Evolutionary conservation across 2,329 filamentous ascomycete species (phyloP).

Genomic region (Polytolypa hystricis): DNA sequence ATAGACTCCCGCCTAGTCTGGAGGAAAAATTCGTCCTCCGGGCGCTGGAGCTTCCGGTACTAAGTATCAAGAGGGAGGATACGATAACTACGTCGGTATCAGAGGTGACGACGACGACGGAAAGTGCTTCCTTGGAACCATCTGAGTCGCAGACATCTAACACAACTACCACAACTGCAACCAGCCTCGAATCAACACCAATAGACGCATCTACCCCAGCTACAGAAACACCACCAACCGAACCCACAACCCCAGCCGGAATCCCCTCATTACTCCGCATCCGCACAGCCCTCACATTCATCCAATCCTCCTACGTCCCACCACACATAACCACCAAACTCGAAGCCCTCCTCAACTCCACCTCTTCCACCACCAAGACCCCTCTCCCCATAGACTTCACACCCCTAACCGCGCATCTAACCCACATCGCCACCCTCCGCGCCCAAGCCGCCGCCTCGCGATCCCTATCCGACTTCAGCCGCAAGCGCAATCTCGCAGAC

Average conservation of each 20-base stretch:
- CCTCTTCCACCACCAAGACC: constrained; percentile 7
- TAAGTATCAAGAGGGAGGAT: constrained; percentile 53
- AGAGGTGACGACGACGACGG: constrained; percentile 16
- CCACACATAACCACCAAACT: constrained; percentile 27
- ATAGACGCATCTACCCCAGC: constrained; percentile 28
- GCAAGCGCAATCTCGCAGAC: constrained; percentile 31
- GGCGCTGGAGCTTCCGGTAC: constrained; percentile 63
- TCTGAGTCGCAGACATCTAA: constrained; percentile 24
- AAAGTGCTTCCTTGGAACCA: constrained; percentile 16
- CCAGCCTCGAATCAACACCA: constrained; percentile 22
- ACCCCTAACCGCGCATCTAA: constrained; percentile 59
- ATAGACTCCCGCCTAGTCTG: constrained; percentile 63
- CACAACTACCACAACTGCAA: constrained; percentile 20
- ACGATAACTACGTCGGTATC: constrained; percentile 20
- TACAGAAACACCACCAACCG: constrained; percentile 25
- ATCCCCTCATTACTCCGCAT: constrained; percentile 36
- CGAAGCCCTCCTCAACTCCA: constrained; percentile 26
- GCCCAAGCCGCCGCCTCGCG: constrained; percentile 60
- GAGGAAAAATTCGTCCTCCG: constrained; percentile 75
- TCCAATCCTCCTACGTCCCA: constrained; percentile 40
- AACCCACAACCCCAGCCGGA: constrained; percentile 21
- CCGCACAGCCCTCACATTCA: constrained; percentile 39
- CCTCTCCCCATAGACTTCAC: constrained; percentile 52
- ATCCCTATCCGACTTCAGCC: constrained; percentile 38
- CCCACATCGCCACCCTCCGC: constrained; percentile 54